Conservation (phyloP, 2,329 filamentous ascomycete species). For the Graphiopsis chlorocephala region DNA sequence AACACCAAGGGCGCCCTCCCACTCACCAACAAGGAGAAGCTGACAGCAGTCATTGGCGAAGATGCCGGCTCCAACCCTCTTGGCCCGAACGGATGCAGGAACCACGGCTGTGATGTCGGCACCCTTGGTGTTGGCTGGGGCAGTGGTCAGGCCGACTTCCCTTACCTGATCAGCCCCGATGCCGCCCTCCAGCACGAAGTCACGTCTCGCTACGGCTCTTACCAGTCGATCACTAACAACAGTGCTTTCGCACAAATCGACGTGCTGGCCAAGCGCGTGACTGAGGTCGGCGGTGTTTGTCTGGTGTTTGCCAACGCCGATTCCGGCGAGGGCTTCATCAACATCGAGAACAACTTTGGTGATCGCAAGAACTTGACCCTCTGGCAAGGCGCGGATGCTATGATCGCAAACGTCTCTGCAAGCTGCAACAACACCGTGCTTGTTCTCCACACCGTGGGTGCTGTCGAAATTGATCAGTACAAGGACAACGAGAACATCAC, state of each 20-base stretch:
- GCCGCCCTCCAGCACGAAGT: slow-evolving; percentile 31
- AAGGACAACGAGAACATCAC: slow-evolving; percentile 72
- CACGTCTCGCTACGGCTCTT: slow-evolving; percentile 22
- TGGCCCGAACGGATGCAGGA: slow-evolving; percentile 48
- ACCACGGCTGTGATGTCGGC: slow-evolving; percentile 46
- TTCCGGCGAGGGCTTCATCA: slow-evolving; percentile 50
- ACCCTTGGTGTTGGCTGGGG: slow-evolving; percentile 49
- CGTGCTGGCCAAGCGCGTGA: slow-evolving; percentile 38
- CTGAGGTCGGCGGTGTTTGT: slow-evolving; percentile 42
- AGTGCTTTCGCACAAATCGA: slow-evolving; percentile 27
- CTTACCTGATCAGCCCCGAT: slow-evolving; percentile 32
- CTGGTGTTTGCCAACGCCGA: slow-evolving; percentile 31
- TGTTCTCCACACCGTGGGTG: slow-evolving; percentile 78
- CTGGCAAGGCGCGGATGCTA: slow-evolving; percentile 35
- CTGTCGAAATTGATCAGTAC: slow-evolving; percentile 71
- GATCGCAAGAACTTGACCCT: slow-evolving; percentile 50
- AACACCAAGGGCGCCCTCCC: slow-evolving; percentile 51
- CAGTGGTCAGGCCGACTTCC: slow-evolving; percentile 41
- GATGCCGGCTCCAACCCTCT: slow-evolving; percentile 47
- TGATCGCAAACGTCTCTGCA: slow-evolving; percentile 75
- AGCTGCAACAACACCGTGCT: slow-evolving; percentile 82
- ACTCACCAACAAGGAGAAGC: slow-evolving; percentile 44
- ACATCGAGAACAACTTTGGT: slow-evolving; percentile 42
- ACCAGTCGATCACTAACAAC: slow-evolving; percentile 31
- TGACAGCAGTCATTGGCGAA: slow-evolving; percentile 50